Evolutionary conservation across 2,329 filamentous ascomycete genomes (phyloP), one percentile per base, ranked within the genome.

Genomic region (Colletotrichum navitas): DNA sequence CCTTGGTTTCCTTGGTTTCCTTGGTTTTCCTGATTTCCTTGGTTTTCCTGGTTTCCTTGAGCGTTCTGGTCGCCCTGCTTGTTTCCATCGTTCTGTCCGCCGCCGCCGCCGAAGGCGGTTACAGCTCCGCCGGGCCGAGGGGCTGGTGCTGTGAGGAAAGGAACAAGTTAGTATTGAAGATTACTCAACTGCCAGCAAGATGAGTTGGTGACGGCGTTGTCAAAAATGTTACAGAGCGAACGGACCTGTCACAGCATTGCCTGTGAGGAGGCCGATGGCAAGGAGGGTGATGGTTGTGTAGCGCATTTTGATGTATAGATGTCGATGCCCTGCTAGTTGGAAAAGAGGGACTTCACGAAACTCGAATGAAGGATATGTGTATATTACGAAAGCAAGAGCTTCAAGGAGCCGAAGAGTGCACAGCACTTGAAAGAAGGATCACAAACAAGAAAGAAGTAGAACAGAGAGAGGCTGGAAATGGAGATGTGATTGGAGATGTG

Each of bases 161-260:
- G 0, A 10, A 41, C 3, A 14, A 10, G 26, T 52, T 6, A 67
- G 34, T 1, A 52, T 39, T 16, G n/a, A 0, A n/a, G 26, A 5
- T 7, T 39, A 26, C 34, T 39, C 26, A 29, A 29, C 49, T 32
- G 5, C 26, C 16, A 4, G 26, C 14, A 52, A 26, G 26, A 5
- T 18, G 12, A 24, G 16, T 26, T 26, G 14, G 49, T 41, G 54
- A 18, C 11, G 54, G 16, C 54, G 11, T 29, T 21, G 45, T 54
- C 3, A 5, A 8, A 43, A 4, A 26, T 21, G 32, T 6, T 24
- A 5, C 6, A 21, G 1, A 1, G 3, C 5, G 16, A 26, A 29
- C 67, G 43, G 36, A 71, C 68, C 68, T 34, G 68, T 62, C 51
- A 67, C 55, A 12, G 56, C 68, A 67, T 62, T 71, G 63, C 68